Conservation (phyloP, 192 early-diverging fungal genomes). For the Coemansia sp. region DNA sequence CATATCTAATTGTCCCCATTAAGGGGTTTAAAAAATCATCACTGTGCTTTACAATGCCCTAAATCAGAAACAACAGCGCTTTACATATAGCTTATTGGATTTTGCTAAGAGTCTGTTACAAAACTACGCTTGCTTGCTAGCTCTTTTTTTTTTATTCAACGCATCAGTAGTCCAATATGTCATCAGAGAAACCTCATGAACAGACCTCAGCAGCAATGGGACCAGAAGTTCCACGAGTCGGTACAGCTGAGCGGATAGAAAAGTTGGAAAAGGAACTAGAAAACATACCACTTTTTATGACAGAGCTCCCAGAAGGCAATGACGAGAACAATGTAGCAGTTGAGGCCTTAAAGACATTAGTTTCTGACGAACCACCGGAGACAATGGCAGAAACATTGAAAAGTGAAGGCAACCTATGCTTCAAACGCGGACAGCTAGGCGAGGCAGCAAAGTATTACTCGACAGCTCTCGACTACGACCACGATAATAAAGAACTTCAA, state of each 20-base stretch:
- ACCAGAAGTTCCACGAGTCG: conserved; percentile 20
- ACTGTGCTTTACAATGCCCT: no score
- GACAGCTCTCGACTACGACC: conserved; percentile 73
- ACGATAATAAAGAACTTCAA: conserved; percentile 72
- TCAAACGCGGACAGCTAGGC: conserved; percentile 71
- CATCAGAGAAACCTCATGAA: not conserved
- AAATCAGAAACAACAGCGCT: no score
- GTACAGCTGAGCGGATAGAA: conserved; percentile 21
- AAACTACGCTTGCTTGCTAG: no score
- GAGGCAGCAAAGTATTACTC: conserved; percentile 87
- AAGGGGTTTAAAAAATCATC: no score
- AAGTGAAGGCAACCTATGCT: conserved; percentile 92
- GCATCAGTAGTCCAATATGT: no score
- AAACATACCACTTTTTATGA: conserved; percentile 96
- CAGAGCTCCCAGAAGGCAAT: conserved; percentile 60
- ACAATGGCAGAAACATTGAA: conserved; percentile 91
- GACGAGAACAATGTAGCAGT: conserved; percentile 72
- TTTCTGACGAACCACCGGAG: conserved; percentile 92
- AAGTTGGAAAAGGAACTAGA: conserved; percentile 62
- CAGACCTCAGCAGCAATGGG: conserved; percentile 9
- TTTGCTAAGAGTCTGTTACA: no score
- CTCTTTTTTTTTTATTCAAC: no score
- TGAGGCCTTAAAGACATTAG: conserved; percentile 77
- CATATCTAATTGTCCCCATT: no score
- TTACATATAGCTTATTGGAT: no score